phyloP scores from a whole-genome alignment of 176 grass and related monocot genomes.

The Oryza glumipatula region DNA sequence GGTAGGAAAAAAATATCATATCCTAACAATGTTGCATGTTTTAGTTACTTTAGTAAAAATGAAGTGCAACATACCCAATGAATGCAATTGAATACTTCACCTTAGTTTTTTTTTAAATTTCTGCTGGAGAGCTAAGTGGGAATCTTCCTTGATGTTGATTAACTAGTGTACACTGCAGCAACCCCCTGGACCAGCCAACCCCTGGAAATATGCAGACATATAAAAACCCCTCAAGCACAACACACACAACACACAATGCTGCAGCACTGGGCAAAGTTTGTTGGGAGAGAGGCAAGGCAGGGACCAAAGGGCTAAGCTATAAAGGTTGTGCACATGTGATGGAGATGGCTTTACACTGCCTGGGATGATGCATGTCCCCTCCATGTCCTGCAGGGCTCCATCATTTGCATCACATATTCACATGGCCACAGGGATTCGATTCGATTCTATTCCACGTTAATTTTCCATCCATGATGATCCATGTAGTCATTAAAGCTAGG shows the following conservation, averaged over 20 bases:
- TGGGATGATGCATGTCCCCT: conserved; percentile 36
- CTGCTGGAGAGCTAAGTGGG: background rate
- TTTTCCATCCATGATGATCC: background rate
- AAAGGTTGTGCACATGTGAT: conserved; percentile 32
- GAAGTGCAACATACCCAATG: background rate
- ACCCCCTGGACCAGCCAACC: background rate
- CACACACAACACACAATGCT: background rate
- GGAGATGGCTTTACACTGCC: background rate
- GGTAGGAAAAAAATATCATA: background rate
- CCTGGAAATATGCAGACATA: background rate
- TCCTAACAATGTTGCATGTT: background rate
- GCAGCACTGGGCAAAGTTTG: background rate
- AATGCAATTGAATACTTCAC: background rate
- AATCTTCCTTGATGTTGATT: background rate
- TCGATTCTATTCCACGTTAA: background rate
- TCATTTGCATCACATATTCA: conserved; percentile 25
- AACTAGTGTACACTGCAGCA: background rate
- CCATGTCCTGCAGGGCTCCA: conserved; percentile 4
- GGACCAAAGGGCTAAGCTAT: background rate
- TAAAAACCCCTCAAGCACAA: background rate
- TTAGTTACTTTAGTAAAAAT: too few species aligned
- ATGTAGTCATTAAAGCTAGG: too few species aligned
- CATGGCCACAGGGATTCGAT: background rate
- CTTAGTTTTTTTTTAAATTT: background rate
- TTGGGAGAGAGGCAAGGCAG: background rate